Evolutionary conservation across 371 early-diverging fungal species (phyloP).

Genomic region (Gilbertella persicaria): DNA sequence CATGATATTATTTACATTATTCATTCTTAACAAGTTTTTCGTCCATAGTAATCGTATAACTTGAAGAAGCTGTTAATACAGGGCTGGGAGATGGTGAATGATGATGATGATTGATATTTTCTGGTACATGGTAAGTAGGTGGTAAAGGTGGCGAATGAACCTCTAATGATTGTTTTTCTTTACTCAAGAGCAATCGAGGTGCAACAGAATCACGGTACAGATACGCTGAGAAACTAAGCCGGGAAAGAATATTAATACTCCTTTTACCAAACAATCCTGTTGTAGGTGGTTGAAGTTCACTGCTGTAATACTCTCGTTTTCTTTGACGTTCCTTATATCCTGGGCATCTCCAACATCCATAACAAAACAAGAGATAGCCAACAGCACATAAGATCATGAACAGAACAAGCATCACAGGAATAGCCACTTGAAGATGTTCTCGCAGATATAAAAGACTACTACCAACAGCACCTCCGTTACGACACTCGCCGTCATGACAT

Average conservation of each 20-base stretch:
- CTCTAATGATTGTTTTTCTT: too few relatives aligned
- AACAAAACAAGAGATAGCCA: constrained; percentile 51
- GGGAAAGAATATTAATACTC: neutral
- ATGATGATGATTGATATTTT: too few relatives aligned
- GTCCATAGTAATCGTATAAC: too few relatives aligned
- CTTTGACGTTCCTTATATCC: constrained; percentile 11
- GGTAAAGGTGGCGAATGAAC: too few relatives aligned
- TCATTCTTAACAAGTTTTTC: too few relatives aligned
- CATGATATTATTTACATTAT: constrained; percentile 6
- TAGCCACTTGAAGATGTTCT: constrained; percentile 45
- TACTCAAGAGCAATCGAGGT: too few relatives aligned
- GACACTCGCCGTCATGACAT: constrained; percentile 55
- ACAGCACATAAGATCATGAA: constrained; percentile 52
- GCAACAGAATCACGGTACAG: too few relatives aligned
- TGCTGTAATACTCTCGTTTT: constrained; percentile 1
- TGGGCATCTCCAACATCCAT: constrained; percentile 28
- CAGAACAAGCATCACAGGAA: constrained; percentile 53
- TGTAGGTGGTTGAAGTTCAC: neutral
- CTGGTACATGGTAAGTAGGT: too few relatives aligned
- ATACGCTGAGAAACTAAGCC: neutral
- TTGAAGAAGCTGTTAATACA: too few relatives aligned
- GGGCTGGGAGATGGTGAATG: too few relatives aligned
- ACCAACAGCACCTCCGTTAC: constrained; percentile 1
- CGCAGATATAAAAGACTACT: constrained; percentile 32
- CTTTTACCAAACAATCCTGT: neutral